Percentiles rank a stretch among this genome's conserved stretches.
Conservation (phyloP, 140 eudicot genomes). For the Erigeron philadelphicus region DNA sequence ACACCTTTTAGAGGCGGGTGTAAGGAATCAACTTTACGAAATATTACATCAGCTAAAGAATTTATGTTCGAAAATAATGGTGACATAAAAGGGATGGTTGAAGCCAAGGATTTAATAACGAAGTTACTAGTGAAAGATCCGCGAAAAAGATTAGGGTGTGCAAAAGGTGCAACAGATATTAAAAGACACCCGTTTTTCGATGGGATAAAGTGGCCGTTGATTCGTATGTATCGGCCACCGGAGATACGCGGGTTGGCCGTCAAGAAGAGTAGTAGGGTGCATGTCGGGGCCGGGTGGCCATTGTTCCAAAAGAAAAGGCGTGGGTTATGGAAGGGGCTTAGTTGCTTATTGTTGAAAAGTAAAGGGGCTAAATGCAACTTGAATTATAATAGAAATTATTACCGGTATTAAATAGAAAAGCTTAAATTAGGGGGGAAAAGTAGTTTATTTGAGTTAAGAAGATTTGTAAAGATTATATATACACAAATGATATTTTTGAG, state of each 20-base stretch:
- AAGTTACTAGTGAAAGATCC: slow-evolving; percentile 64
- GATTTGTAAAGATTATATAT: neutral
- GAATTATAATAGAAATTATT: slow-evolving; percentile 40
- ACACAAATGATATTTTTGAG: neutral
- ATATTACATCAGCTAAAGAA: slow-evolving; percentile 45
- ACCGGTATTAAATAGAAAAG: slow-evolving; percentile 27
- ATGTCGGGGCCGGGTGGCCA: slow-evolving; percentile 37
- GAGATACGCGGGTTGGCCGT: slow-evolving; percentile 70
- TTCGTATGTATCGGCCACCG: slow-evolving; percentile 70
- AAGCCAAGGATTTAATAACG: slow-evolving; percentile 65
- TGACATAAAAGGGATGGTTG: slow-evolving; percentile 34
- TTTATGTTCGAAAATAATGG: slow-evolving; percentile 35
- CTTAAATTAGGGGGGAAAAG: slow-evolving; percentile 18
- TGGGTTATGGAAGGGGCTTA: slow-evolving; percentile 55
- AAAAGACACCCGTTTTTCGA: slow-evolving; percentile 76
- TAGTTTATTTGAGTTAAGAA: slow-evolving; percentile 16
- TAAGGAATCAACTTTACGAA: slow-evolving; percentile 76
- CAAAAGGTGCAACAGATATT: slow-evolving; percentile 88
- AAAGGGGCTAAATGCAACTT: slow-evolving; percentile 48
- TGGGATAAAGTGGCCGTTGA: slow-evolving; percentile 89
- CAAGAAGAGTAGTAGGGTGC: slow-evolving; percentile 44
- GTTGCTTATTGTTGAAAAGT: slow-evolving; percentile 34
- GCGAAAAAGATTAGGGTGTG: slow-evolving; percentile 60
- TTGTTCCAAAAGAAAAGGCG: slow-evolving; percentile 45
- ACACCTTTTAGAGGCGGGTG: slow-evolving; percentile 78